These are phyloP conservation scores for Fusarium phyllophilum DNA, from an alignment of 2,329 filamentous ascomycete genomes.

Conservation along the genomic window DNA sequence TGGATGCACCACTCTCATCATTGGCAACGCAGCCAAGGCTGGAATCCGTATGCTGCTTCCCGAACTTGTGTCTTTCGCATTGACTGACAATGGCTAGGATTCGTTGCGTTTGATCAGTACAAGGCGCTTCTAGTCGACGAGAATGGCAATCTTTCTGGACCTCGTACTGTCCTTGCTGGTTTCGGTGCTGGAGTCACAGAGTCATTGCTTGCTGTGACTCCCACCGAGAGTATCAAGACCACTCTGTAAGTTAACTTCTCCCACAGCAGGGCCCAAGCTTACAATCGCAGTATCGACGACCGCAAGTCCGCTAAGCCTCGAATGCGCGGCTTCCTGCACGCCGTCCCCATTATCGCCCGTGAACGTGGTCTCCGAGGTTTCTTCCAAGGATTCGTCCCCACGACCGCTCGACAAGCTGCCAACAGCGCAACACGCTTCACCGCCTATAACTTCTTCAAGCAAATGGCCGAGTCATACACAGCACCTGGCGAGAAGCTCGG, in stretches of 20 bases:
- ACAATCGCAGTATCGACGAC: conserved; percentile 80
- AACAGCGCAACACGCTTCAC: conserved; percentile 94
- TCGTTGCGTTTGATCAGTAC: conserved; percentile 96
- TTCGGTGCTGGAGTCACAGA: conserved; percentile 96
- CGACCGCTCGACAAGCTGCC: conserved; percentile 91
- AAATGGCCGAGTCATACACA: conserved; percentile 90
- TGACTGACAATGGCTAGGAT: conserved; percentile 54
- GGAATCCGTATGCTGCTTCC: conserved; percentile 77
- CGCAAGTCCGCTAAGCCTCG: conserved; percentile 86
- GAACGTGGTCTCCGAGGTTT: conserved; percentile 92
- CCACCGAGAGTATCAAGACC: conserved; percentile 98
- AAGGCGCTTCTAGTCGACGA: conserved; percentile 84
- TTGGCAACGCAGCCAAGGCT: conserved; percentile 96
- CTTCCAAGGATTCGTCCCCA: conserved; percentile 96
- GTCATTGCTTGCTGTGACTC: conserved; percentile 91
- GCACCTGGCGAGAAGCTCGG: conserved; percentile 95
- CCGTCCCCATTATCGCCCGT: conserved; percentile 84
- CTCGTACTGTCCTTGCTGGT: conserved; percentile 89
- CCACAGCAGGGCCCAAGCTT: not conserved
- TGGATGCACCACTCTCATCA: conserved; percentile 94
- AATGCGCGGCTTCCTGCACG: conserved; percentile 92
- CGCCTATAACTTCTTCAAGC: conserved; percentile 89
- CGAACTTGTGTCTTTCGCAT: too few species aligned
- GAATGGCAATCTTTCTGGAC: conserved; percentile 88
- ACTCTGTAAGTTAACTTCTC: conserved; percentile 70